Percentiles rank a stretch among this genome's conserved stretches.
Evolutionary conservation across 1,284 basidiomycete genomes (phyloP).

Genomic region (Cutaneotrichosporon sp.): DNA sequence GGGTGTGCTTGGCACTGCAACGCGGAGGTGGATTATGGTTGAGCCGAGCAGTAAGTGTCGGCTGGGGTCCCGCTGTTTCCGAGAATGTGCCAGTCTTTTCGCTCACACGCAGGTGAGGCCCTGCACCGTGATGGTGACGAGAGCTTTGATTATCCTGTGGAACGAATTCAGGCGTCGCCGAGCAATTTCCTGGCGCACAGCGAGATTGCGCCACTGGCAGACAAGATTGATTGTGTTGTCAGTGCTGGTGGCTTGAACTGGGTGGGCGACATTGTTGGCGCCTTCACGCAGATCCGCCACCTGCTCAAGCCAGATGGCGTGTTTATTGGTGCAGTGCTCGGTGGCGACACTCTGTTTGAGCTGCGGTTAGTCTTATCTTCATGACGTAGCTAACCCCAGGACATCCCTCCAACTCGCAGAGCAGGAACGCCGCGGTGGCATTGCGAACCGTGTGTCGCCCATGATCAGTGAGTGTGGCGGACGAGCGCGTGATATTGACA

Average conservation of each 20-base stretch:
- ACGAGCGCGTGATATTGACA: neutral
- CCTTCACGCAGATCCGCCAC: conserved; percentile 81
- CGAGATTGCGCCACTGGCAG: conserved; percentile 50
- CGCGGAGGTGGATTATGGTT: conserved; percentile 57
- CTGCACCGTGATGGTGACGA: conserved; percentile 57
- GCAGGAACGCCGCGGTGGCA: conserved; percentile 87
- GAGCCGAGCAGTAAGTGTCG: conserved; percentile 70
- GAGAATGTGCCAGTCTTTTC: no score
- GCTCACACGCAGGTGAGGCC: conserved; percentile 38
- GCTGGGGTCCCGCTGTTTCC: no score
- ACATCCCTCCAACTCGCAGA: conserved; percentile 83
- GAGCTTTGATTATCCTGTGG: conserved; percentile 23
- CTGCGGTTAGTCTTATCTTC: conserved; percentile 57
- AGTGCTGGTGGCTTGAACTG: conserved; percentile 90
- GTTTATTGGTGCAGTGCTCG: conserved; percentile 89
- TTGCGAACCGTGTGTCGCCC: conserved; percentile 89
- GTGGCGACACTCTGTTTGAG: conserved; percentile 96
- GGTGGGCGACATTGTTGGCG: conserved; percentile 96
- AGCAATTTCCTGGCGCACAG: conserved; percentile 34
- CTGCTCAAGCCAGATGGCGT: conserved; percentile 86
- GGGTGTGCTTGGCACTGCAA: conserved; percentile 9
- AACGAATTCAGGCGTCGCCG: conserved; percentile 30
- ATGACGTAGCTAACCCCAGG: conserved; percentile 6
- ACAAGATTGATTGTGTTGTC: conserved; percentile 85
- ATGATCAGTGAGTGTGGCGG: conserved; percentile 72